phyloP scores from a whole-genome alignment of 768 basidiomycete species.

The Leccinum truebloodii region DNA sequence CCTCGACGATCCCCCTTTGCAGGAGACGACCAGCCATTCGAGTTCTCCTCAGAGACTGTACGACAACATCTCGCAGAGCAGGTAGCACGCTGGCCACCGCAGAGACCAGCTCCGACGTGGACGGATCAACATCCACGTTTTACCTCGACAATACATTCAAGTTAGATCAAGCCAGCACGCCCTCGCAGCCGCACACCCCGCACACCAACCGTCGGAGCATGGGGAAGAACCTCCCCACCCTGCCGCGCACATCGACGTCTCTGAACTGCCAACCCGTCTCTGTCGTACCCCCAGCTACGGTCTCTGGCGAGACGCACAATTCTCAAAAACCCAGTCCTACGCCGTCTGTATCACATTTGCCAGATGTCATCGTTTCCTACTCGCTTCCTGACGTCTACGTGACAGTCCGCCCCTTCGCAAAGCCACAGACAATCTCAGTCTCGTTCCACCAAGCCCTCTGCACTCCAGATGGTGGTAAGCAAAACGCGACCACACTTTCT shows the following conservation, averaged over 20 bases:
- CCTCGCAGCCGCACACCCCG: conserved; percentile 28
- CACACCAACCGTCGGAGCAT: conserved; percentile 11
- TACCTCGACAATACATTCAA: conserved; percentile 45
- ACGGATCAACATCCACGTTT: conserved; percentile 56
- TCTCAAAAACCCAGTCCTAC: conserved; percentile 3
- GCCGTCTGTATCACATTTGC: conserved; percentile 23
- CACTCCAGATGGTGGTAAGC: conserved; percentile 77
- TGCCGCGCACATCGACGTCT: conserved; percentile 45
- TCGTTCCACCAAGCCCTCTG: conserved; percentile 65
- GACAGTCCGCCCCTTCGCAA: conserved; percentile 17
- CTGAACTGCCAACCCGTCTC: conserved; percentile 35
- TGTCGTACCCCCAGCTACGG: background rate
- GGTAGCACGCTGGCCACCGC: conserved; percentile 38
- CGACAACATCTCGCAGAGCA: conserved; percentile 61
- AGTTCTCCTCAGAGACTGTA: conserved; percentile 60
- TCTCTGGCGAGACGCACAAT: background rate
- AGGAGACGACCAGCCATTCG: conserved; percentile 48
- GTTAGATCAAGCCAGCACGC: conserved; percentile 18
- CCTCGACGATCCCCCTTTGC: conserved; percentile 69
- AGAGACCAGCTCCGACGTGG: conserved; percentile 31
- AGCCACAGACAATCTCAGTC: conserved; percentile 39
- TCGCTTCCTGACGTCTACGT: conserved; percentile 29
- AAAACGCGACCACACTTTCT: conserved; percentile 81
- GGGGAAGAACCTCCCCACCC: conserved; percentile 35
- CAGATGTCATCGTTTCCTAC: conserved; percentile 29